These are phyloP conservation scores for Erysimum cheiri DNA, from an alignment of 441 rosid genomes.

Conservation along the genomic window DNA sequence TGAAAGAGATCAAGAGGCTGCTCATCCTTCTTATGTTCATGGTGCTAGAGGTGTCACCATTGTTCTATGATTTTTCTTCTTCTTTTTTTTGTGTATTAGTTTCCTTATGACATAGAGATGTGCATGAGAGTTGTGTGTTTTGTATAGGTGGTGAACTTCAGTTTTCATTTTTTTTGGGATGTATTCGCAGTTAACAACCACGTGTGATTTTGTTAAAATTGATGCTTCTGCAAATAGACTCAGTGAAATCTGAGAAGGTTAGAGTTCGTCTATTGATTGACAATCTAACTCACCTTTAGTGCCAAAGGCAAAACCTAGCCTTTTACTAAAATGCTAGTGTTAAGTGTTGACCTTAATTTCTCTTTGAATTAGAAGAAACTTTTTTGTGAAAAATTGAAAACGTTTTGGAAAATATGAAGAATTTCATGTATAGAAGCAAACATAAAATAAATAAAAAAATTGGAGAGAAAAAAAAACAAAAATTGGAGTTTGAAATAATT, in stretches of 20 bases:
- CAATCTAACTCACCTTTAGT: neutral
- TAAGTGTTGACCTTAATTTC: neutral
- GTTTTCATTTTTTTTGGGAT: neutral
- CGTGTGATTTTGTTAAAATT: slow-evolving; percentile 6
- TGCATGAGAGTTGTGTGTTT: slow-evolving; percentile 7
- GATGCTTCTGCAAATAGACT: neutral
- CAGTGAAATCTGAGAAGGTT: too few relatives aligned
- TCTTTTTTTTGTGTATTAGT: neutral
- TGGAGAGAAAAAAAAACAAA: neutral
- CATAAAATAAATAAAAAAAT: too few relatives aligned
- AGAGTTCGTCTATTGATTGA: too few relatives aligned
- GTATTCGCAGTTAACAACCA: slow-evolving; percentile 24
- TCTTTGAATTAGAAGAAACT: neutral
- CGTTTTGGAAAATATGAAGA: neutral
- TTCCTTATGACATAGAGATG: neutral
- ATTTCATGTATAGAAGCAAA: neutral
- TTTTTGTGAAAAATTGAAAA: neutral
- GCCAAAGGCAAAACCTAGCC: neutral
- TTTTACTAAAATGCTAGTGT: neutral
- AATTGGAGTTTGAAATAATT: slow-evolving; percentile 32
- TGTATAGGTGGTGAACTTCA: slow-evolving; percentile 37
- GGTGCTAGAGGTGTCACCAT: slow-evolving; percentile 85
- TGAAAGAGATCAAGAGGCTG: slow-evolving; percentile 50
- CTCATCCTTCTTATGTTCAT: slow-evolving; percentile 57
- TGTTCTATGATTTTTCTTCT: slow-evolving; percentile 46